Conservation (phyloP, 192 early-diverging fungal species). For the Coemansia sp. region DNA sequence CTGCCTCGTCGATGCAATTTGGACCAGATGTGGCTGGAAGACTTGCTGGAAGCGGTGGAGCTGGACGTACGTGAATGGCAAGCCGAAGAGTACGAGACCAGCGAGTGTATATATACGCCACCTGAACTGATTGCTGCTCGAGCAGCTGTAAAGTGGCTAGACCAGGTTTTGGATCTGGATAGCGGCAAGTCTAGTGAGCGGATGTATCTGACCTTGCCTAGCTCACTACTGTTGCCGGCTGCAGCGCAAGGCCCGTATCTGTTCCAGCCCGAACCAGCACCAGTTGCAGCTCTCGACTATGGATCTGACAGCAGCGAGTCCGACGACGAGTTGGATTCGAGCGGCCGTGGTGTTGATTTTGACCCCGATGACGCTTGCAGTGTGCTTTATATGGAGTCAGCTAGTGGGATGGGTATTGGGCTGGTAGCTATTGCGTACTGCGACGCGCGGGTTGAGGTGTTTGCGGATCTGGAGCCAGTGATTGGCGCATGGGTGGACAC, state of each 20-base stretch:
- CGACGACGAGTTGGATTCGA: constrained; percentile 8
- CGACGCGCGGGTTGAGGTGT: constrained; percentile 63
- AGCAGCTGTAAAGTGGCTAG: constrained; percentile 31
- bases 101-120: constrained; percentile 29
- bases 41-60: constrained; percentile 37
- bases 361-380: constrained; percentile 45
- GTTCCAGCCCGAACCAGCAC: constrained; percentile 49
- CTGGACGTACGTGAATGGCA: constrained; percentile 52
- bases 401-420: constrained; percentile 43
- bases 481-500: constrained; percentile 41
- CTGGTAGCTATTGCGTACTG: constrained; percentile 60
- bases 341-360: neutral
- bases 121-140: constrained; percentile 45
- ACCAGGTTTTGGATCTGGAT: constrained; percentile 20
- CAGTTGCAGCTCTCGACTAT: constrained; percentile 9
- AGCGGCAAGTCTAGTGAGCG: constrained; percentile 11
- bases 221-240: constrained; percentile 11
- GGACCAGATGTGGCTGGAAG: constrained; percentile 35
- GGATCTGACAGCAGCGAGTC: constrained; percentile 22
- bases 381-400: constrained; percentile 39
- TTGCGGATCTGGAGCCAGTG: constrained; percentile 59
- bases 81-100: constrained; percentile 46
- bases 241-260: constrained; percentile 50
- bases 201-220: constrained; percentile 30
- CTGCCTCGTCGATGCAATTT: constrained; percentile 57